Evolutionary conservation across 805 yeast species (phyloP), one percentile per base, ranked within the genome.

Genomic region (Kodamaea restingae): DNA sequence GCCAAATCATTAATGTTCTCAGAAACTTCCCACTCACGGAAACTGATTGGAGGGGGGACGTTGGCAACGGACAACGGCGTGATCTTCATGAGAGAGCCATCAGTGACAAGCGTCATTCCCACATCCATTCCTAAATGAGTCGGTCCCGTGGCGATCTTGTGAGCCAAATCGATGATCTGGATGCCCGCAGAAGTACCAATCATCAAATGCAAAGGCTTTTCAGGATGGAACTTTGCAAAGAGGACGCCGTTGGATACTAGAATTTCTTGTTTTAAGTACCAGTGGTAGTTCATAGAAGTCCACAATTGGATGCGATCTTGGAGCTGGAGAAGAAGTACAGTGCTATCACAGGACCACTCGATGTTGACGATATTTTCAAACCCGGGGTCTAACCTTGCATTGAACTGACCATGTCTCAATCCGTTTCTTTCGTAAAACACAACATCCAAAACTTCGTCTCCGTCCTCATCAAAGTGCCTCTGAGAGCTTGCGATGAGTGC

Each of bases 341-440:
- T 95, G 39, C 90, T 80, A 49, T 81, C 81, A 27, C 79, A 70
- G 38, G 91, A 87, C 98, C 98, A 93, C 29, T 75, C 71, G 14
- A 93, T 41, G 31, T 70, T 68, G 7, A 61, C 46, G 15, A 90
- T 68, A 7, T 58, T 58, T 24, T 75, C 73, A 2, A 38, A 34
- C 30, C 61, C 63, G 1, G 80, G 67, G 26, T 79, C 67, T 31
- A 84, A 63, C 44, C 93, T 70, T 0, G 91, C 67, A 38, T 76
- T 70, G 53, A 93, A 91, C 49, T 84, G 88, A 38, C 95, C 93
- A 51, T 90, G 93, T 56, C 95, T 76, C 39, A 93, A 72, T 9
- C 99, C 99, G 57, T 93, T 93, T 56, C 87, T 76, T 63, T 93
- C 99, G 54, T 86, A 90, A 52, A 93, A 93, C 1, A 87, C 78